phyloP scores from a whole-genome alignment of 2,329 filamentous ascomycete species.

The Clathrospora elynae region DNA sequence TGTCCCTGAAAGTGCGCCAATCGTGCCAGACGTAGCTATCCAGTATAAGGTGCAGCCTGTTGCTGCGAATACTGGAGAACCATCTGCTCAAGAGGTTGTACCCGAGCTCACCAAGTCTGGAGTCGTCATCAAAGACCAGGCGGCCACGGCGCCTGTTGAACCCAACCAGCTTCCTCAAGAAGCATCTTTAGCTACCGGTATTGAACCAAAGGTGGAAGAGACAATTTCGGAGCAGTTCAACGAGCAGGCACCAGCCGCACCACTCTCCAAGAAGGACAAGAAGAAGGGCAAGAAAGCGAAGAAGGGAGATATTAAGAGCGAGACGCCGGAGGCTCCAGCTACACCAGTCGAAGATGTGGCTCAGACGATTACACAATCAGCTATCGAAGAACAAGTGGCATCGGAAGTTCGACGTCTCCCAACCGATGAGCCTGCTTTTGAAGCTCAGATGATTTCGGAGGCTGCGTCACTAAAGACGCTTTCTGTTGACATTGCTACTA shows the following conservation, averaged over 20 bases:
- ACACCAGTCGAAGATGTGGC: conserved; percentile 12
- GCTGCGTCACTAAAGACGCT: conserved; percentile 4
- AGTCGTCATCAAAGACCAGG: background rate
- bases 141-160: background rate
- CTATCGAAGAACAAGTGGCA: background rate
- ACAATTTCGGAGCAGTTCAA: background rate
- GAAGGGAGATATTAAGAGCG: conserved; percentile 15
- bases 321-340: conserved; percentile 4
- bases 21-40: conserved; percentile 6
- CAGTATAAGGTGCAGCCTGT: background rate
- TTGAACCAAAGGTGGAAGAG: conserved; percentile 1
- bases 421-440: conserved; percentile 4
- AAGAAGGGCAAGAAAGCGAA: conserved; percentile 33
- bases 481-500: conserved; percentile 5
- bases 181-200: background rate
- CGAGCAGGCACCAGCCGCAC: conserved; percentile 5
- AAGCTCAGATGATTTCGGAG: background rate
- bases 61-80: conserved; percentile 2
- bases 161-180: background rate
- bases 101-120: background rate
- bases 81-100: background rate
- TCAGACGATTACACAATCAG: background rate
- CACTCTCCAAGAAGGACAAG: conserved; percentile 32
- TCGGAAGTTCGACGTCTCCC: background rate
- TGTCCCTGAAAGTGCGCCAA: conserved; percentile 11